Evolutionary conservation across 768 basidiomycete genomes (phyloP), one percentile per base, ranked within the genome.

Genomic region (Boletus huronensis): DNA sequence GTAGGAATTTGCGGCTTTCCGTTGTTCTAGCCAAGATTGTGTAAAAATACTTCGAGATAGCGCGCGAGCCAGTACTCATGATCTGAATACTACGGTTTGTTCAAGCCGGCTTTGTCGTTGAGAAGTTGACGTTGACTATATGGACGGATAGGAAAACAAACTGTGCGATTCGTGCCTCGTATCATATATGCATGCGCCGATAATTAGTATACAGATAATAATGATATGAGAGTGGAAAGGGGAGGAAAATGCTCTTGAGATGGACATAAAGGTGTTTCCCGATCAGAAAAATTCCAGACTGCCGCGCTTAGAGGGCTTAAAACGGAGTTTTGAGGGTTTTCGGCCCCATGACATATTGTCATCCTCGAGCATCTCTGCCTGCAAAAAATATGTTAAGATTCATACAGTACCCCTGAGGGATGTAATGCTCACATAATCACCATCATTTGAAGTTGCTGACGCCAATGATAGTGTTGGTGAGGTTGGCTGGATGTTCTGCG

Each of bases 291-390:
- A 35, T 25, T 36, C 41, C 29, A 52, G 14, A 36, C 21, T 55
- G 41, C 48, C 51, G 6, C 42, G 60, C 38, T 53, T 50, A 38
- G 53, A 49, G 31, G 38, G 28, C 54, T 53, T 59, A 8, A 51
- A 31, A 17, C 10, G 47, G n/a, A 34, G 29, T 6, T 25, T 40
- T 21, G 50, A 44, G n/a, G 32, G 6, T 52, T 48, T 63, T 6
- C 43, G 23, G 10, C 54, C 57, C 65, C 65, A 67, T 23, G 65
- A 64, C 65, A 69, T 69, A 34, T 67, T 67, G 39, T 67, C 65
- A 2, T 67, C 67, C 6, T 66, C 65, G 5, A 67, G 67, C 67
- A 69, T 61, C 41, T 67, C 59, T 4, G 65, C 65, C 65, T 66
- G 54, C 1, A 44, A 36, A 41, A 16, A 25, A 25, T 17, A 23